phyloP scores from a whole-genome alignment of 768 basidiomycete species.

The Chalciporus sphaerocephalus region DNA sequence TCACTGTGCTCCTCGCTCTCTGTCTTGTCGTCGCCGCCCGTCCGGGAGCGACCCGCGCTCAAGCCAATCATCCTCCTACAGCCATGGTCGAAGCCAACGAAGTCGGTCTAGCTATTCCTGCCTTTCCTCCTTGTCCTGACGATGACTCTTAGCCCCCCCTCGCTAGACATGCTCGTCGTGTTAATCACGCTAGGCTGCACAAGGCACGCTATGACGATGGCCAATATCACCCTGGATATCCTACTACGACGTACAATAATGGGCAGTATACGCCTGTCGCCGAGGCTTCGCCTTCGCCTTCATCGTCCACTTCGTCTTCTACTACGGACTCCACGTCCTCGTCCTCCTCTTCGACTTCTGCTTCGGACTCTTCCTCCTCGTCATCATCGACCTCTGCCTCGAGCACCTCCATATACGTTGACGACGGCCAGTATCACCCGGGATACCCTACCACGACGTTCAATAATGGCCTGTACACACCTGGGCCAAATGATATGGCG shows the following conservation, averaged over 20 bases:
- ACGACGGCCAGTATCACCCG: constrained; percentile 21
- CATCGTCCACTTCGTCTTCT: neutral
- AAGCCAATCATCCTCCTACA: neutral
- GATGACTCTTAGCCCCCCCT: constrained; percentile 6
- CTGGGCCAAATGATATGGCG: neutral
- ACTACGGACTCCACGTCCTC: neutral
- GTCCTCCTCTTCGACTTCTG: neutral
- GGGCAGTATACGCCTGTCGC: constrained; percentile 3
- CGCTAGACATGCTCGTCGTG: constrained; percentile 11
- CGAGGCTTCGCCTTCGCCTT: neutral
- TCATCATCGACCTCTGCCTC: too few relatives aligned
- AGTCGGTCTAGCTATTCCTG: constrained; percentile 2
- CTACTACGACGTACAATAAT: constrained; percentile 10
- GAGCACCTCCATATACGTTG: neutral
- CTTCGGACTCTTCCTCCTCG: neutral
- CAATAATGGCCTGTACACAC: constrained; percentile 14
- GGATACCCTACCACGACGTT: constrained; percentile 18
- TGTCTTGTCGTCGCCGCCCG: constrained; percentile 22
- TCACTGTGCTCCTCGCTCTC: constrained; percentile 27
- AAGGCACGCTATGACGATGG: constrained; percentile 18
- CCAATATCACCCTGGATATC: constrained; percentile 20
- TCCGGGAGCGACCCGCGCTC: neutral
- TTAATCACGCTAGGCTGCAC: constrained; percentile 9
- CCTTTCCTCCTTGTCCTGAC: constrained; percentile 4
- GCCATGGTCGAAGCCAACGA: neutral